These are phyloP conservation scores for Cladosporium sp. DNA, from an alignment of 2,329 filamentous ascomycete genomes.

Conservation along the genomic window DNA sequence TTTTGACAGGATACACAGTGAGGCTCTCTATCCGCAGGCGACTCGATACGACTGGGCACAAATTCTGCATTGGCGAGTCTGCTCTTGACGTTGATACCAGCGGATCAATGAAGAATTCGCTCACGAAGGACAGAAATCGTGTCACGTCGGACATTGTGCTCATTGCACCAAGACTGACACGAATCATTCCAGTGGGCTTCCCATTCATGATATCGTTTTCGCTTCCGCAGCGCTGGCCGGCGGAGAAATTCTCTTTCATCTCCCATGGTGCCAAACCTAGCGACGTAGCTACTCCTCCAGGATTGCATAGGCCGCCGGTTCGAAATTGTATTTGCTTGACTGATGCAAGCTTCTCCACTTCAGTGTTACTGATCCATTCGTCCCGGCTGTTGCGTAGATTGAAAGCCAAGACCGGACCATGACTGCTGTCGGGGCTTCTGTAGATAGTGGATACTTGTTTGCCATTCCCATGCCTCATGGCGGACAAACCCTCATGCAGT, in stretches of 20 bases:
- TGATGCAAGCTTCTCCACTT: slow-evolving; percentile 79
- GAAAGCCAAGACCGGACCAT: slow-evolving; percentile 76
- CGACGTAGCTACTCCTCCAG: slow-evolving; percentile 70
- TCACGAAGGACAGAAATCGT: slow-evolving; percentile 49
- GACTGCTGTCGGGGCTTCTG: slow-evolving; percentile 25
- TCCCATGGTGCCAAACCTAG: slow-evolving; percentile 74
- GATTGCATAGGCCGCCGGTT: slow-evolving; percentile 87
- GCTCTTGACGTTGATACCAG: neutral
- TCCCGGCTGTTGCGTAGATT: slow-evolving; percentile 66
- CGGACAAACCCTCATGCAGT: slow-evolving; percentile 53
- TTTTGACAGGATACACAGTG: slow-evolving; percentile 85
- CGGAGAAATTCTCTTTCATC: slow-evolving; percentile 75
- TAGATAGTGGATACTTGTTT: slow-evolving; percentile 62
- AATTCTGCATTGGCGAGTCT: neutral
- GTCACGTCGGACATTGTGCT: slow-evolving; percentile 71
- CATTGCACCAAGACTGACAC: slow-evolving; percentile 85
- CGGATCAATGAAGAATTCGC: slow-evolving; percentile 28
- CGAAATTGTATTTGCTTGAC: slow-evolving; percentile 76
- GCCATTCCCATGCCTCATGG: slow-evolving; percentile 64
- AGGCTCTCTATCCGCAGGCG: slow-evolving; percentile 42
- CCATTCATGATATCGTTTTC: slow-evolving; percentile 76
- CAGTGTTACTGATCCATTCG: slow-evolving; percentile 70
- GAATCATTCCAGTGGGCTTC: slow-evolving; percentile 80
- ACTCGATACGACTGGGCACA: neutral
- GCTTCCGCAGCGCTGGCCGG: slow-evolving; percentile 76